Base-by-base conservation (phyloP, 2,329 filamentous ascomycete genomes). In the Aspergillus sp. region DNA sequence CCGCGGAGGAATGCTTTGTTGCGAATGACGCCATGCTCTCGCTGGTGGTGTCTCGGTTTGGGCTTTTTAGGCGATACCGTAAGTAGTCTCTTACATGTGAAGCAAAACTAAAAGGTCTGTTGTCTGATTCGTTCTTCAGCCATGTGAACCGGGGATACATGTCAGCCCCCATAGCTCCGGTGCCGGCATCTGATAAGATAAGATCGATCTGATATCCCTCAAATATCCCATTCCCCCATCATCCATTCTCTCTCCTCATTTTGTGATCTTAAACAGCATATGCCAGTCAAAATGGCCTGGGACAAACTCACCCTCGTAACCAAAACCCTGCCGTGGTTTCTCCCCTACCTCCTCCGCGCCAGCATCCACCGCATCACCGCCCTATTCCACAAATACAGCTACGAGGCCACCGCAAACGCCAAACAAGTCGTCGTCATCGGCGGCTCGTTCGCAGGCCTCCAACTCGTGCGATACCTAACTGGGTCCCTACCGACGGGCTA, bases 401-500 rank as follows among this genome's bases (percentile, higher is more conserved):
- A 66, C 55, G 47, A 33, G 15, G 11, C 56, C 3, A 59, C 60
- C 2, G 11, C 27, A 7, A 17, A 57, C 9, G 58, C 68, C 9
- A 73, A 74, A 48, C 85, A 81, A 56, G 79, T 87, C 43, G 77
- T 86, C 58, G 74, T 86, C 8, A 67, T 87, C 25, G 84, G 84
- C 35, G 84, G 80, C 49, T 85, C 83, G 0, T 87, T 85, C 64
- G 82, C 82, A 0, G 85, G 85, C 2, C 78, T 79, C 59, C 76
- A 81, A 45, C 76, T 79, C 6, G 79, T 79, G 0, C 74, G 75
- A n/a, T 70, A 76, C 9, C 76, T 87, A 4, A 74, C 79, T n/a
- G 70, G 75, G 21, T 73, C 77, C 4, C 68, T 87, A 0, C 80
- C 83, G 0, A 75, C 77, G 0, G 71, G 78, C 35, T 60, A 52